Evolutionary conservation across 352 stramenopile genomes (phyloP).

Genomic region (Pythium grandisporangium): DNA sequence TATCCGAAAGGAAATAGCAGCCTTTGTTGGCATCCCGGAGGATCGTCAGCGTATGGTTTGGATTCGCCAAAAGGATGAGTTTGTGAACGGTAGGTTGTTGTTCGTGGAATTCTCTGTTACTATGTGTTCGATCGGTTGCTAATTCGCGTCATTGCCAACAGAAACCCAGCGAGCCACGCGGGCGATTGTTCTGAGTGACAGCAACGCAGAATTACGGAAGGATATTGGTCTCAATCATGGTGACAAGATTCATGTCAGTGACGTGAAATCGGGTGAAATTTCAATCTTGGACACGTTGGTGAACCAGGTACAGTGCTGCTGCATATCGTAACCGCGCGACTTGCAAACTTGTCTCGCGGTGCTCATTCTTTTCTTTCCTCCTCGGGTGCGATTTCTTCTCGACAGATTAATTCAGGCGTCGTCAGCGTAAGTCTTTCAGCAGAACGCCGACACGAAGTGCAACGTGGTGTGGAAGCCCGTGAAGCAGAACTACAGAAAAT

Average conservation of each 20-base stretch:
- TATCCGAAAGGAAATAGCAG: constrained; percentile 71
- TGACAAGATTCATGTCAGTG: constrained; percentile 86
- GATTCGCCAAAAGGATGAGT: constrained; percentile 81
- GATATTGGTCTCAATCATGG: constrained; percentile 79
- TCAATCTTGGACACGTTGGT: constrained; percentile 77
- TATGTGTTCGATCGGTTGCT: neutral
- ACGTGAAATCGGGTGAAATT: constrained; percentile 65
- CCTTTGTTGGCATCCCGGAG: constrained; percentile 74
- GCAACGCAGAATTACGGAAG: constrained; percentile 59
- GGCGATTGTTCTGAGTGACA: constrained; percentile 59
- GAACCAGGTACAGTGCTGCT: constrained; percentile 74
- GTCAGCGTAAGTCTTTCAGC: constrained; percentile 76
- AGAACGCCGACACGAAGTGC: constrained; percentile 81
- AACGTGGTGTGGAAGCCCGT: constrained; percentile 71
- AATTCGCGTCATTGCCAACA: constrained; percentile 11
- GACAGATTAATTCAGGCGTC: constrained; percentile 79
- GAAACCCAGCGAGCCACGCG: constrained; percentile 58
- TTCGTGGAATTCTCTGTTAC: neutral
- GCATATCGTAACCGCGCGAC: no score
- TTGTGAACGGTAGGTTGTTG: constrained; percentile 56
- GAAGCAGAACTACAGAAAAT: constrained; percentile 80
- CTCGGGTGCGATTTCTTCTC: no score
- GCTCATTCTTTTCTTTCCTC: no score
- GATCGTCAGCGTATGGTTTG: constrained; percentile 82
- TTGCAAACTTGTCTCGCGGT: no score